These are phyloP conservation scores for Iberis pinnata DNA, from an alignment of 345 rosid genomes.

Conservation along the genomic window DNA sequence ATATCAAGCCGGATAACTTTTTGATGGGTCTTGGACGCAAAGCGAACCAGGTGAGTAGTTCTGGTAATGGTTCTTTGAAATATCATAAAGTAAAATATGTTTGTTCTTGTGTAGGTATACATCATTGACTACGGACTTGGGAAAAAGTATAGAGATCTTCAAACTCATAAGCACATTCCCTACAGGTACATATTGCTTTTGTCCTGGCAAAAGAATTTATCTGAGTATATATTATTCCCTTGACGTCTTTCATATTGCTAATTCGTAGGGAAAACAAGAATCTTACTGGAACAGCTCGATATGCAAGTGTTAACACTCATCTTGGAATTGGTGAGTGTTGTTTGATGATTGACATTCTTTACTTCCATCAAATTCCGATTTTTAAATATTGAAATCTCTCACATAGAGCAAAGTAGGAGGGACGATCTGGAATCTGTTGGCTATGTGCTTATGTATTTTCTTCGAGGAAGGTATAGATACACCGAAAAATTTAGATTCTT, in stretches of 20 bases:
- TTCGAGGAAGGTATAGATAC: constrained; percentile 71
- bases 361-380: background rate
- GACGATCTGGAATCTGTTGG: constrained; percentile 99
- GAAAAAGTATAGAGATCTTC: constrained; percentile 35
- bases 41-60: constrained; percentile 81
- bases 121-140: constrained; percentile 79
- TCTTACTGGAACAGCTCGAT: constrained; percentile 91
- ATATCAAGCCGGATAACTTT: constrained; percentile 95
- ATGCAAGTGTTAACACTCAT: constrained; percentile 98
- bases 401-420: constrained; percentile 91
- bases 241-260: constrained; percentile 15
- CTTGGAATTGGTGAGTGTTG: constrained; percentile 79
- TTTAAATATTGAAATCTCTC: constrained; percentile 14
- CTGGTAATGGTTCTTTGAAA: constrained; percentile 9
- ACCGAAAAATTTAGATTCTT: background rate
- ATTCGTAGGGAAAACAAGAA: constrained; percentile 83
- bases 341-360: constrained; percentile 4
- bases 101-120: constrained; percentile 46
- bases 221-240: background rate
- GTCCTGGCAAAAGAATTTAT: background rate
- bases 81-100: background rate
- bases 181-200: constrained; percentile 19
- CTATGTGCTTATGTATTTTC: constrained; percentile 95
- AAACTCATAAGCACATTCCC: constrained; percentile 36
- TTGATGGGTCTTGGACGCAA: constrained; percentile 96